Evolutionary conservation across 305 asterid genomes (phyloP), one percentile per base, ranked within the genome.

Genomic region (Petunia hybrid): DNA sequence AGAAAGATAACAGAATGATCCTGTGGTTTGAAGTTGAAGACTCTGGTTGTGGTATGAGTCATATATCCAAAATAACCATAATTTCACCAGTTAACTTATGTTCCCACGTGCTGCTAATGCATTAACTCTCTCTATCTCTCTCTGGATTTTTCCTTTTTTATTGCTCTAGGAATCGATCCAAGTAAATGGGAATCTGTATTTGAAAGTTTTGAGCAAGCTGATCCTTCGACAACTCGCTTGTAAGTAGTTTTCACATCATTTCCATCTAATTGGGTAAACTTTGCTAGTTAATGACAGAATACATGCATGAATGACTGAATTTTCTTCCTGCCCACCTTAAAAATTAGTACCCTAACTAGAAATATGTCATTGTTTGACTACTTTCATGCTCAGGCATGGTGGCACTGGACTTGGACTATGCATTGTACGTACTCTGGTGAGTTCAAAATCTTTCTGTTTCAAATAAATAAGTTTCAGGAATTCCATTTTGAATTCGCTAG

Each of bases 391-490:
- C 87, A 95, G 99, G 97, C 99, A 95, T 76, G 99, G 99, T 60
- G 99, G 99, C 48, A 95, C 99, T 79, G 99, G 99, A 77, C 95
- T 93, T 55, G 99, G 99, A 80, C 89, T 95, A 83, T 95, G 99
- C 91, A 95, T 95, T 10, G 99, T 95, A 36, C 87, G 97, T 83
- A 93, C 97, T 85, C 86, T 95, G 97, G 99, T 95, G 84, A 91
- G 99, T 87, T 55, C 22, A 36, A 55, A 56, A 7, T 53, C 36
- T 16, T 71, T 6, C 45, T 38, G 51, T 56, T 55, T 77, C 42
- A 41, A 63, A 31, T 39, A 22, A 59, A 45, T 1, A 51, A 51
- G 38, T 13, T 74, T 74, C 51, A 38, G 8, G 51, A 67, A 41
- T 67, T 40, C 14, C 13, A 14, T n/a, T 14, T 14, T 6, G 73